A percentile compares a stretch with the other conserved stretches of the same genome.
These are phyloP conservation scores for Linanthus parryae DNA, from an alignment of 148 eudicot genomes.

Conservation along the genomic window DNA sequence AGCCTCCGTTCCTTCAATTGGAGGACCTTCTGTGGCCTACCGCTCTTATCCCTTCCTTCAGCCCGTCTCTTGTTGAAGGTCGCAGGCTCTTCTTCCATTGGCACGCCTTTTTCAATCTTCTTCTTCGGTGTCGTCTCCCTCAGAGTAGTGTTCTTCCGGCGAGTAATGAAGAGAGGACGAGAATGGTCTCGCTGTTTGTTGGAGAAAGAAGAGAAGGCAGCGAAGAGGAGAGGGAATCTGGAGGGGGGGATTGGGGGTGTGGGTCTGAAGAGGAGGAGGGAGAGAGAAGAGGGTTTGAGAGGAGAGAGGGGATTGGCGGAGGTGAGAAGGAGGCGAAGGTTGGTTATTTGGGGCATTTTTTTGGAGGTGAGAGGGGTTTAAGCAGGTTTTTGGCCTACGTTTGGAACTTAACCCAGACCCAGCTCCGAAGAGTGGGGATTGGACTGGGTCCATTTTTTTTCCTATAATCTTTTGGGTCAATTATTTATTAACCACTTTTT, in stretches of 20 bases:
- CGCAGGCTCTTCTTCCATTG: constrained; percentile 29
- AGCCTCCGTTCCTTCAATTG: constrained; percentile 57
- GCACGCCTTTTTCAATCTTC: constrained; percentile 19
- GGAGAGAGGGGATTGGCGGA: constrained; percentile 24
- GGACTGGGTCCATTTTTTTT: no score
- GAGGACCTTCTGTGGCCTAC: constrained; percentile 41
- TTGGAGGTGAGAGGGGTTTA: no score
- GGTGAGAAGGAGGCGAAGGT: constrained; percentile 28
- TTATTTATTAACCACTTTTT: no score
- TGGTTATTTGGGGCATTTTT: constrained; percentile 47
- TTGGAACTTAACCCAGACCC: no score
- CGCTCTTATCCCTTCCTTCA: constrained; percentile 62
- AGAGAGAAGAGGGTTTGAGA: constrained; percentile 1
- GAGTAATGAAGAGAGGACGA: constrained; percentile 12
- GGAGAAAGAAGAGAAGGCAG: constrained; percentile 27
- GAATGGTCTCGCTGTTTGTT: constrained; percentile 13
- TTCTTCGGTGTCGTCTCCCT: constrained; percentile 12
- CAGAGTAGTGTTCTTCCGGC: constrained; percentile 29
- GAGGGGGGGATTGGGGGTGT: constrained; percentile 9
- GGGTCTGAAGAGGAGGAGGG: constrained; percentile 18
- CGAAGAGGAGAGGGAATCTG: constrained; percentile 13
- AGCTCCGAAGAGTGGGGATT: no score
- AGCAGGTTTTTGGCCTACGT: no score
- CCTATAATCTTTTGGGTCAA: no score
- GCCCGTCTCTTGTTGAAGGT: constrained; percentile 78